phyloP scores from a whole-genome alignment of 768 basidiomycete species.

The Mycena haematopus region DNA sequence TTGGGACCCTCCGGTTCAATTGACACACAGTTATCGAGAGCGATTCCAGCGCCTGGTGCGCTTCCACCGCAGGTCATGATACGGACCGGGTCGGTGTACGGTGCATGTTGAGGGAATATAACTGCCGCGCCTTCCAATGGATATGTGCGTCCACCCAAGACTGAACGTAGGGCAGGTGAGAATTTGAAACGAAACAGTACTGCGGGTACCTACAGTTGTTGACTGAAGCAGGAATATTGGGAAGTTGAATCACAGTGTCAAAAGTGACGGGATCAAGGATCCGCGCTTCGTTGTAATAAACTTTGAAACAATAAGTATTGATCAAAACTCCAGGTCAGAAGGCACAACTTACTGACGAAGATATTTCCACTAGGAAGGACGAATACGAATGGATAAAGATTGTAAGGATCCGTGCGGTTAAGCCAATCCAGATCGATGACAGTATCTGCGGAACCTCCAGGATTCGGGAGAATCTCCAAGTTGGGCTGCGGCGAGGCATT shows the following conservation, averaged over 20 bases:
- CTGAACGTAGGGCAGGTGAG: constrained; percentile 34
- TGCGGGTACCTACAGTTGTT: constrained; percentile 57
- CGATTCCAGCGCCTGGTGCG: constrained; percentile 56
- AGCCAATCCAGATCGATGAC: constrained; percentile 69
- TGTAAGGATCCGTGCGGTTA: constrained; percentile 76
- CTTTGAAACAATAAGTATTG: constrained; percentile 39
- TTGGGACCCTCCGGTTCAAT: constrained; percentile 69
- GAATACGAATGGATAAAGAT: constrained; percentile 79
- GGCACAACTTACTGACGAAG: constrained; percentile 63
- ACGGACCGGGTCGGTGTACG: constrained; percentile 74
- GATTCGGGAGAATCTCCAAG: constrained; percentile 74
- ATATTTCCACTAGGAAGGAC: constrained; percentile 72
- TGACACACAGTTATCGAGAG: constrained; percentile 73
- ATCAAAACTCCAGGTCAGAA: neutral
- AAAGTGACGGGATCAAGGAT: constrained; percentile 74
- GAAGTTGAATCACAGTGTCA: constrained; percentile 60
- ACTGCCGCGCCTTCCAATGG: constrained; percentile 78
- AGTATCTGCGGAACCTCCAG: constrained; percentile 64
- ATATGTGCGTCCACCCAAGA: constrained; percentile 76
- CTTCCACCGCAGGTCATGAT: constrained; percentile 82
- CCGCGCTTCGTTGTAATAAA: constrained; percentile 85
- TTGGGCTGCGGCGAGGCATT: constrained; percentile 72
- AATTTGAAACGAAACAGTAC: neutral
- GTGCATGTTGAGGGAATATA: constrained; percentile 71
- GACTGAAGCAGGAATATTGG: constrained; percentile 79